Conservation (phyloP, 371 early-diverging fungal species). For the Circinella minor region DNA sequence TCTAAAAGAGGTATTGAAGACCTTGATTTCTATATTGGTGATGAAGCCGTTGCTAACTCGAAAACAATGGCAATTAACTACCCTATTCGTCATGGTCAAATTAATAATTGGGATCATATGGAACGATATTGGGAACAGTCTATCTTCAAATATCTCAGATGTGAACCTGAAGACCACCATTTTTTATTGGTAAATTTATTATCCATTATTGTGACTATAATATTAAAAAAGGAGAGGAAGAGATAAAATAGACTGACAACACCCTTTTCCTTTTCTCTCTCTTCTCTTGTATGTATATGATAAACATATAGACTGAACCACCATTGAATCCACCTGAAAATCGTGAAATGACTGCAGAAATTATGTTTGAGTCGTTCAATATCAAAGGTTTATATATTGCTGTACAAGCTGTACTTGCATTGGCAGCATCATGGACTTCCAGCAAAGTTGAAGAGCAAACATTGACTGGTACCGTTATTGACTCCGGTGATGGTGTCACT, state of each 20-base stretch:
- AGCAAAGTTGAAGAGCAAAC: conserved; percentile 79
- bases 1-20: conserved; percentile 98
- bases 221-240: neutral
- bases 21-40: conserved; percentile 96
- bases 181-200: conserved; percentile 74
- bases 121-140: conserved; percentile 96
- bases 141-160: conserved; percentile 95
- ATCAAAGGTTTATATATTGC: conserved; percentile 91
- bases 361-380: conserved; percentile 92
- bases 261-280: neutral
- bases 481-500: conserved; percentile 86
- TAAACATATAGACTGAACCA: conserved; percentile 76
- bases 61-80: conserved; percentile 86
- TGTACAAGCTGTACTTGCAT: conserved; percentile 91
- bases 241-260: neutral
- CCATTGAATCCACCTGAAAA: conserved; percentile 93
- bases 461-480: conserved; percentile 97
- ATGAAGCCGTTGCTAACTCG: conserved; percentile 91
- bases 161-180: conserved; percentile 97
- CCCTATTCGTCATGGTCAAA: conserved; percentile 90
- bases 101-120: conserved; percentile 95
- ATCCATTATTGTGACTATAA: neutral
- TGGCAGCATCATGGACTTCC: conserved; percentile 90
- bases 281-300: neutral
- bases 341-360: conserved; percentile 93